Conservation (phyloP, 768 basidiomycete species). For the Leccinellum luteum region DNA sequence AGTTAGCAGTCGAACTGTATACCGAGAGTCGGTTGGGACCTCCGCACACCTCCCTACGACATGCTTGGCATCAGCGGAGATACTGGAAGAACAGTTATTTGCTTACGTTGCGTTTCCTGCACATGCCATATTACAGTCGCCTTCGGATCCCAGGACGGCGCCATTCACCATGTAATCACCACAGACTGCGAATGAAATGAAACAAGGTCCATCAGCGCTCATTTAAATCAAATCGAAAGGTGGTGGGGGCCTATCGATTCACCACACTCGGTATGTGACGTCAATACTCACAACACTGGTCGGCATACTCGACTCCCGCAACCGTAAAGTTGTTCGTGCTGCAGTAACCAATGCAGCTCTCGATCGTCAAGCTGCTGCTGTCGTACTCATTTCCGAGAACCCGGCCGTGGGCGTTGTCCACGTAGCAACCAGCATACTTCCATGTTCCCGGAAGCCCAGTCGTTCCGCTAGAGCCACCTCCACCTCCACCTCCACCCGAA, state of each 20-base stretch:
- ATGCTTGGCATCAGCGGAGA: neutral
- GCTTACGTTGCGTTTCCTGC: slow-evolving; percentile 65
- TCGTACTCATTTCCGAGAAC: slow-evolving; percentile 46
- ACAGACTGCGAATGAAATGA: slow-evolving; percentile 51
- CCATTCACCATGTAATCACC: slow-evolving; percentile 63
- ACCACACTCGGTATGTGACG: neutral
- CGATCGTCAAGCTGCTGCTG: slow-evolving; percentile 47
- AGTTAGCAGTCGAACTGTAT: slow-evolving; percentile 51
- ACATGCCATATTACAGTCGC: slow-evolving; percentile 72
- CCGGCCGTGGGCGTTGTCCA: slow-evolving; percentile 70
- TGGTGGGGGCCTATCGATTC: neutral
- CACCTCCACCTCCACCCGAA: too few species aligned
- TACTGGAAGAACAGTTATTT: neutral
- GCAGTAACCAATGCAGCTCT: slow-evolving; percentile 64
- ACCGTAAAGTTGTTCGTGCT: slow-evolving; percentile 52
- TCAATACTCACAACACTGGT: slow-evolving; percentile 45
- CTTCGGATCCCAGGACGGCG: slow-evolving; percentile 46
- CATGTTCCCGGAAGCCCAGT: slow-evolving; percentile 53
- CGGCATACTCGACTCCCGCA: slow-evolving; percentile 66
- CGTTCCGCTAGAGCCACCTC: too few species aligned
- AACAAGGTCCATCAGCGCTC: neutral
- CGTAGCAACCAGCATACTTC: slow-evolving; percentile 64
- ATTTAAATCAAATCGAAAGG: neutral
- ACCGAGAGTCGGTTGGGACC: slow-evolving; percentile 71
- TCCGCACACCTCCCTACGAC: slow-evolving; percentile 62